These are phyloP conservation scores for Jatropha multifida DNA, from an alignment of 441 rosid genomes.

Conservation along the genomic window DNA sequence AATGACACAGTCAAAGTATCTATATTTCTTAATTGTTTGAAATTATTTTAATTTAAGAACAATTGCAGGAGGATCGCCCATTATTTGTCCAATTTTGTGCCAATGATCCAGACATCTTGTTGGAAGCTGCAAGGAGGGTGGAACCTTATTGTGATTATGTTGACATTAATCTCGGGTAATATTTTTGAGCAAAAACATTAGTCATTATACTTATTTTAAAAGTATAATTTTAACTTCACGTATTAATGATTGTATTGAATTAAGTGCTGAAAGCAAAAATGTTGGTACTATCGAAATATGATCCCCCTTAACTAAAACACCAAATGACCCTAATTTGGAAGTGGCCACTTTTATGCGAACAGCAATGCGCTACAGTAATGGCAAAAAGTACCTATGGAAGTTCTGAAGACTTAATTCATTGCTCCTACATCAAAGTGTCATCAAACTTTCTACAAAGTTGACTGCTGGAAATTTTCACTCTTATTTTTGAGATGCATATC, in stretches of 20 bases:
- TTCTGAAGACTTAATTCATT: too few species aligned
- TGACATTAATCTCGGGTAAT: constrained; percentile 88
- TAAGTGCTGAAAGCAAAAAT: neutral
- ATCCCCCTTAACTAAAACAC: too few species aligned
- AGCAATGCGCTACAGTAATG: too few species aligned
- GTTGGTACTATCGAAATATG: too few species aligned
- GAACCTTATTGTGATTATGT: constrained; percentile 82
- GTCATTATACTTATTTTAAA: neutral
- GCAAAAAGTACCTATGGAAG: too few species aligned
- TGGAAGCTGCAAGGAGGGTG: constrained; percentile 82
- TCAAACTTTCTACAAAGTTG: neutral
- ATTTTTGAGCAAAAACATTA: neutral
- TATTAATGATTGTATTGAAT: neutral
- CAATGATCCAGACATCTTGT: constrained; percentile 72
- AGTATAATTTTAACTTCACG: neutral
- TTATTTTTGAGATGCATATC: neutral
- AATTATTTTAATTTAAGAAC: constrained; percentile 2
- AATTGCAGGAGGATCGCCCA: constrained; percentile 89
- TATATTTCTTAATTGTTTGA: neutral
- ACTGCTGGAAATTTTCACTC: neutral
- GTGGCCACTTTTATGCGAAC: too few species aligned
- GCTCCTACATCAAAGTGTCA: too few species aligned
- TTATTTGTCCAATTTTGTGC: constrained; percentile 95
- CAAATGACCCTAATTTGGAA: too few species aligned
- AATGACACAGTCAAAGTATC: neutral